A percentile compares a stretch with the other conserved stretches of the same genome.
phyloP scores from a whole-genome alignment of 179 eudicot species.

The Beta lomatogona region DNA sequence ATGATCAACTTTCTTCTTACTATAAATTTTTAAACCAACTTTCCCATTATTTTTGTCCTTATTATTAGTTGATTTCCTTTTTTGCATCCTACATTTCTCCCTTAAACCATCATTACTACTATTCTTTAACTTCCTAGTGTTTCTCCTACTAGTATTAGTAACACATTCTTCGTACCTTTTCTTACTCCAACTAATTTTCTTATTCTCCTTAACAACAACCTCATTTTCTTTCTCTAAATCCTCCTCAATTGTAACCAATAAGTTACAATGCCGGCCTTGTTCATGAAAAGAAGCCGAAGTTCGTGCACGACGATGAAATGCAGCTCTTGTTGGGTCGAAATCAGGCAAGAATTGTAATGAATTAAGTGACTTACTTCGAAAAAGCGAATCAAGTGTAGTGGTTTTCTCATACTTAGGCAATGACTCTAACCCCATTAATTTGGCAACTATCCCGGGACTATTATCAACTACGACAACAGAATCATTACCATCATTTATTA shows the following conservation, averaged over 20 bases:
- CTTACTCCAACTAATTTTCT: not conserved
- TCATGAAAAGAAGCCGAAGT: constrained; percentile 57
- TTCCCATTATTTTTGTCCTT: constrained; percentile 14
- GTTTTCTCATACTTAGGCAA: constrained; percentile 26
- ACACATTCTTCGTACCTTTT: constrained; percentile 25
- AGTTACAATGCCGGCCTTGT: constrained; percentile 6
- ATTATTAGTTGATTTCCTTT: constrained; percentile 6
- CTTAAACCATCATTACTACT: not conserved
- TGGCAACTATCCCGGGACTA: constrained; percentile 53
- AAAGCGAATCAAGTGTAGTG: constrained; percentile 25
- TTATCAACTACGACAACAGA: not conserved
- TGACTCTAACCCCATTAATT: constrained; percentile 64
- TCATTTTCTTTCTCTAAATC: not conserved
- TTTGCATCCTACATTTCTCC: constrained; percentile 24
- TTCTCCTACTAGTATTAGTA: not conserved
- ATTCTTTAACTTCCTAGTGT: not conserved
- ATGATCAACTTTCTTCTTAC: constrained; percentile 25
- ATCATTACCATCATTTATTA: not conserved
- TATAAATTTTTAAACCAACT: constrained; percentile 6
- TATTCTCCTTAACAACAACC: not conserved
- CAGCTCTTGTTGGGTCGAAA: constrained; percentile 32
- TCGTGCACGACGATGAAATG: constrained; percentile 40
- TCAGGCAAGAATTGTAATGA: constrained; percentile 38
- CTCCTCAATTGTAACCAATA: constrained; percentile 17
- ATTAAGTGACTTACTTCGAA: constrained; percentile 55